A percentile compares a stretch with the other conserved stretches of the same genome.
phyloP scores from a whole-genome alignment of 2,329 filamentous ascomycete genomes.

The Cercospora citrullina region DNA sequence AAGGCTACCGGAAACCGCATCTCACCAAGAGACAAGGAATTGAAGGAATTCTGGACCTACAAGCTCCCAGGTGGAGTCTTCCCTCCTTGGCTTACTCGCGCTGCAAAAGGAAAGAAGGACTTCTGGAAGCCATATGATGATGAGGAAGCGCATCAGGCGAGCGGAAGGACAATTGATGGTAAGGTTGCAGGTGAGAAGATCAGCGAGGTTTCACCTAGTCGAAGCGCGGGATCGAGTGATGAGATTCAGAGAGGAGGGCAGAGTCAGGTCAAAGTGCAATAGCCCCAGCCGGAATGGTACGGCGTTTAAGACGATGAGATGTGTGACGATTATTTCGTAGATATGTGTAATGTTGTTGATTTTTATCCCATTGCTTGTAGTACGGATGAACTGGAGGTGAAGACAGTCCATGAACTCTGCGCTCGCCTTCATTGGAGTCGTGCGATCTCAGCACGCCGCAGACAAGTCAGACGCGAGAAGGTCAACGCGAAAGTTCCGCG shows the following conservation, averaged over 20 bases:
- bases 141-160: slow-evolving; percentile 13
- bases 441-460: not conserved
- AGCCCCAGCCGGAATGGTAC: not conserved
- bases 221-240: slow-evolving; percentile 3
- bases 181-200: not conserved
- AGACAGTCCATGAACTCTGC: not conserved
- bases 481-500: not conserved
- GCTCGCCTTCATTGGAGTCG: not conserved
- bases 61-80: slow-evolving; percentile 72
- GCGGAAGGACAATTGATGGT: slow-evolving; percentile 8
- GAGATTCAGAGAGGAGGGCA: slow-evolving; percentile 1
- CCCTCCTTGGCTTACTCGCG: slow-evolving; percentile 70
- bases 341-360: not conserved
- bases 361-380: not conserved
- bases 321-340: not conserved
- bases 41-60: slow-evolving; percentile 80
- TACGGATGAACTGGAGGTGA: not conserved
- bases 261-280: slow-evolving; percentile 8
- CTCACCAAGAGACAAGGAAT: slow-evolving; percentile 70
- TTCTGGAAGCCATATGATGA: slow-evolving; percentile 61
- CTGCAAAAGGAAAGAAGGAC: slow-evolving; percentile 66
- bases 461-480: not conserved
- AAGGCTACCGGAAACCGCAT: slow-evolving; percentile 67
- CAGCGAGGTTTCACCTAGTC: slow-evolving; percentile 4
- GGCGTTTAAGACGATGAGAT: not conserved